These are phyloP conservation scores for Luzula sylvatica DNA, from an alignment of 176 grass and related monocot species.

Conservation along the genomic window DNA sequence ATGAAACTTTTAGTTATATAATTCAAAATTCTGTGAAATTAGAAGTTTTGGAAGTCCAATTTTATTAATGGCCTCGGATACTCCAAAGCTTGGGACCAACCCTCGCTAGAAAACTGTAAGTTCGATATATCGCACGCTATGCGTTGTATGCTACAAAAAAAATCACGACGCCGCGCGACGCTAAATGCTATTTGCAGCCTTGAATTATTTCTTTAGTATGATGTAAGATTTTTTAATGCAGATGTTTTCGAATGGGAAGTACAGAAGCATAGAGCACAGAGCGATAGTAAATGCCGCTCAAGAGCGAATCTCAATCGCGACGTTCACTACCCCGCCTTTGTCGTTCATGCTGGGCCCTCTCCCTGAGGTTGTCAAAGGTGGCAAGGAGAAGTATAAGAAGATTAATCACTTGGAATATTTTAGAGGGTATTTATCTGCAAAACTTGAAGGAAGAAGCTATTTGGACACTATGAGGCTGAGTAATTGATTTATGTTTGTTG, in stretches of 20 bases:
- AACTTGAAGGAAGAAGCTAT: slow-evolving; percentile 38
- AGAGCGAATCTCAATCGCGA: slow-evolving; percentile 27
- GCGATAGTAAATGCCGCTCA: slow-evolving; percentile 15
- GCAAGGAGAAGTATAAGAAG: slow-evolving; percentile 20
- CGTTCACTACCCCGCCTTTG: slow-evolving; percentile 18
- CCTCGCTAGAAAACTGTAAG: no score
- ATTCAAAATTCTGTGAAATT: no score
- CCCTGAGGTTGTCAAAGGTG: slow-evolving; percentile 17
- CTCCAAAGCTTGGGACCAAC: no score
- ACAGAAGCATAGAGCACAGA: slow-evolving; percentile 33
- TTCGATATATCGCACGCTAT: no score
- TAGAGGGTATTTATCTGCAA: slow-evolving; percentile 35
- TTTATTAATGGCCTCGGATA: no score
- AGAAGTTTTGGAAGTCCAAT: no score
- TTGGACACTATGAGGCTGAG: slow-evolving; percentile 37
- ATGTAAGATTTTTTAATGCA: background rate
- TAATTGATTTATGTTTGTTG: slow-evolving; percentile 10
- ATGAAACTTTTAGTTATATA: no score
- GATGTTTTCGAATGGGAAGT: slow-evolving; percentile 40
- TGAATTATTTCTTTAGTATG: no score
- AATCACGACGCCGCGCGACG: no score
- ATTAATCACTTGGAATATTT: slow-evolving; percentile 25
- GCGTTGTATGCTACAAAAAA: no score
- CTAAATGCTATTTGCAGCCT: no score
- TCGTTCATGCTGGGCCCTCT: slow-evolving; percentile 33